Evolutionary conservation across 768 basidiomycete genomes (phyloP).

Genomic region (Phlebiopsis gigantea): DNA sequence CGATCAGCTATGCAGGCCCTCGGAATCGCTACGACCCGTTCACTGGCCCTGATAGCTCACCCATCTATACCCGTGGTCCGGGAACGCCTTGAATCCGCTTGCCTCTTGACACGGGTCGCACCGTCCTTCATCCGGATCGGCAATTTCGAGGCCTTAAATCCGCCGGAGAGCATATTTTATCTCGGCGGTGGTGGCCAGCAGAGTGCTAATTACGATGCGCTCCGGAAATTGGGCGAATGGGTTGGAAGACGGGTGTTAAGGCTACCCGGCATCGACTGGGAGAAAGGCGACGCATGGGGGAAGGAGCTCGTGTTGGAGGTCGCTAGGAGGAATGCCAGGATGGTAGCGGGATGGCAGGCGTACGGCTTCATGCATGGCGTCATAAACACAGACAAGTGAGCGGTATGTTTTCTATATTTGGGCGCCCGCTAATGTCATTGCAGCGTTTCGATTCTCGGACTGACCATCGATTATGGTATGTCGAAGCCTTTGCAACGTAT

Average conservation of each 20-base stretch:
- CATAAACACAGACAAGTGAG: slow-evolving; percentile 94
- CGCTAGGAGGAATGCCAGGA: slow-evolving; percentile 78
- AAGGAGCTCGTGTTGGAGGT: slow-evolving; percentile 69
- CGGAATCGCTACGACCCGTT: slow-evolving; percentile 81
- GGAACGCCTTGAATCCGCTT: slow-evolving; percentile 68
- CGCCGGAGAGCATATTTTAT: slow-evolving; percentile 57
- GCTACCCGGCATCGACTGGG: slow-evolving; percentile 32
- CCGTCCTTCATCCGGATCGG: slow-evolving; percentile 92
- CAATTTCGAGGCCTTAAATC: slow-evolving; percentile 81
- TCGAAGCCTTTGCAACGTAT: slow-evolving; percentile 4
- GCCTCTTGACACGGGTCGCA: slow-evolving; percentile 74
- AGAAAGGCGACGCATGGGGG: slow-evolving; percentile 53
- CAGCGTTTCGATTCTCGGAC: slow-evolving; percentile 68
- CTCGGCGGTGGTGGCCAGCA: slow-evolving; percentile 72
- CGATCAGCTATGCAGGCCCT: slow-evolving; percentile 67
- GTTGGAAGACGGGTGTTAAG: slow-evolving; percentile 57
- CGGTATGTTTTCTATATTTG: not conserved
- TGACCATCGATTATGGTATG: slow-evolving; percentile 73
- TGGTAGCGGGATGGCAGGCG: slow-evolving; percentile 95
- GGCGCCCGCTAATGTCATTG: slow-evolving; percentile 8
- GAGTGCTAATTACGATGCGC: slow-evolving; percentile 64
- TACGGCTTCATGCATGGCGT: slow-evolving; percentile 96
- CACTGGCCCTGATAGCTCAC: slow-evolving; percentile 73
- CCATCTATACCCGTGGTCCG: slow-evolving; percentile 70
- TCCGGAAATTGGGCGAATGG: slow-evolving; percentile 75